Conservation (phyloP, 108 stramenopile species). For the Cylindrotheca fusiformis region DNA sequence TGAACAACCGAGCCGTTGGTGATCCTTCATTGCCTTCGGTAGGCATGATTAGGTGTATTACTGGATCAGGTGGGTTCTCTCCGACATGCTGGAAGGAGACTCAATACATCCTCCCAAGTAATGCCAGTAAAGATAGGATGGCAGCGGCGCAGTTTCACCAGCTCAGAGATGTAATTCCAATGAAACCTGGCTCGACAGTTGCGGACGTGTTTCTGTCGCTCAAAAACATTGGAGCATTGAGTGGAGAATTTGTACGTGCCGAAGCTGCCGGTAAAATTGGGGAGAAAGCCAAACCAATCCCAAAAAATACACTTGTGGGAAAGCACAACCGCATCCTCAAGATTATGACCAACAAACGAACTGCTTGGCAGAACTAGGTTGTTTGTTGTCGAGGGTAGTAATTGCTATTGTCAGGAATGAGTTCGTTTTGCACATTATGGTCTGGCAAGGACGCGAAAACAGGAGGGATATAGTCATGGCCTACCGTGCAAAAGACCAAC, state of each 20-base stretch:
- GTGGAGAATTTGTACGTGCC: conserved; percentile 85
- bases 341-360: conserved; percentile 79
- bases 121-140: conserved; percentile 11
- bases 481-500: too few species aligned
- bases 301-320: conserved; percentile 54
- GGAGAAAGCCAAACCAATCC: conserved; percentile 63
- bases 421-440: too few species aligned
- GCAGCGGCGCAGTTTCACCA: conserved; percentile 1
- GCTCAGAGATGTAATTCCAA: conserved; percentile 67
- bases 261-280: conserved; percentile 62
- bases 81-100: conserved; percentile 61
- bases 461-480: too few species aligned
- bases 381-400: too few species aligned
- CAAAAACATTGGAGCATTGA: conserved; percentile 63
- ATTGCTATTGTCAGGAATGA: too few species aligned
- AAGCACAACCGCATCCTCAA: conserved; percentile 65
- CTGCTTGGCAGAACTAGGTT: conserved; percentile 60
- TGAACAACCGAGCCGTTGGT: conserved; percentile 54
- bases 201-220: conserved; percentile 73
- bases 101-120: conserved; percentile 21
- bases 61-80: conserved; percentile 55
- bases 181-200: conserved; percentile 88
- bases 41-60: conserved; percentile 65
- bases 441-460: too few species aligned
- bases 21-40: conserved; percentile 57